Conservation (phyloP, 1,284 basidiomycete species). For the Ustilago crameri region DNA sequence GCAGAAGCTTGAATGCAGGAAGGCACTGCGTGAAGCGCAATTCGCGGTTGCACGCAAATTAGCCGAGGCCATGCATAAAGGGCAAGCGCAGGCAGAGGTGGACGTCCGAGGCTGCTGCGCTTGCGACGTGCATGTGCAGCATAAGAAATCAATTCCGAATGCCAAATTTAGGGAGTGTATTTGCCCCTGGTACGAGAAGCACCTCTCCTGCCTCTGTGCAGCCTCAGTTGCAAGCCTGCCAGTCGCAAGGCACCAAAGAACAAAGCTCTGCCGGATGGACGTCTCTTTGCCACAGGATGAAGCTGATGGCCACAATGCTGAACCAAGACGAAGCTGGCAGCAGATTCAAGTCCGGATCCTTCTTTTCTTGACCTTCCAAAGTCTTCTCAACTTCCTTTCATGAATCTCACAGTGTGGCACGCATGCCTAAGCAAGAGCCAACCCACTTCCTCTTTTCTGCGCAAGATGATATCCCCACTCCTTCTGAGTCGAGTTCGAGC, state of each 20-base stretch:
- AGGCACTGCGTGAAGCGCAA: too few relatives aligned
- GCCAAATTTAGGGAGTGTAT: slow-evolving; percentile 1
- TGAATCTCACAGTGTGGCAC: too few relatives aligned
- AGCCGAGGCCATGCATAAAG: neutral
- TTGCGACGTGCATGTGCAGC: neutral
- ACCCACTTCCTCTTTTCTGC: too few relatives aligned
- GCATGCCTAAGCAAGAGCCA: too few relatives aligned
- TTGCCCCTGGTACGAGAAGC: neutral
- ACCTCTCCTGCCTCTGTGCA: neutral
- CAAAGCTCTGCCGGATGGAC: neutral
- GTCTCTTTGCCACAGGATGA: too few relatives aligned
- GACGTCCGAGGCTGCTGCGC: neutral
- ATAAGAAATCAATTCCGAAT: slow-evolving; percentile 2
- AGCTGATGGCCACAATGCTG: too few relatives aligned
- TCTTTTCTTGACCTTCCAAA: slow-evolving; percentile 5
- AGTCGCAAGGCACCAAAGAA: neutral
- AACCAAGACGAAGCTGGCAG: slow-evolving; percentile 1
- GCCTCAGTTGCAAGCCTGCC: neutral
- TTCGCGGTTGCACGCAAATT: neutral
- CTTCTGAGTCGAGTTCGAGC: too few relatives aligned
- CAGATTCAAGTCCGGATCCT: slow-evolving; percentile 14
- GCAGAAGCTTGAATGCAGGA: neutral
- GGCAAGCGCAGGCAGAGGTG: neutral
- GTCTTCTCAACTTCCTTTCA: slow-evolving; percentile 1
- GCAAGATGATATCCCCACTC: too few relatives aligned